Conservation (phyloP, 2,329 filamentous ascomycete genomes). For the Epichloe aotearoae region DNA sequence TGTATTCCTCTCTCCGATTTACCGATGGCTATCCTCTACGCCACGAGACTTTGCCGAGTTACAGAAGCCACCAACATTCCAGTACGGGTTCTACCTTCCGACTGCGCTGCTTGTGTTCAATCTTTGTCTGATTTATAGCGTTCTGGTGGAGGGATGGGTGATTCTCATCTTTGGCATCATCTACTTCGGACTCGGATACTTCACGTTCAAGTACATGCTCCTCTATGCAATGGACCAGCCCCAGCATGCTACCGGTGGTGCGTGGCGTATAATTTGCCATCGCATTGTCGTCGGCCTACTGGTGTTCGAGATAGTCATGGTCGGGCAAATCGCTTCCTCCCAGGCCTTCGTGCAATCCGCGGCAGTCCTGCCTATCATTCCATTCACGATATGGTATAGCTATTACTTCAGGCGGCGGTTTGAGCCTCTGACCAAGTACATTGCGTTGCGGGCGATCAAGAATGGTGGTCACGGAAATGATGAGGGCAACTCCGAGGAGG, state of each 20-base stretch:
- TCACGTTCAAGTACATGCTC: slow-evolving; percentile 93
- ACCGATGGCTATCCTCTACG: slow-evolving; percentile 65
- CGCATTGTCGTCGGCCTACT: slow-evolving; percentile 75
- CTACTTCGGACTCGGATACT: slow-evolving; percentile 74
- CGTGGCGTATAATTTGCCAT: slow-evolving; percentile 95
- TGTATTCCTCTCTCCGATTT: slow-evolving; percentile 71
- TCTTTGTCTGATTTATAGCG: slow-evolving; percentile 88
- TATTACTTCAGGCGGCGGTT: slow-evolving; percentile 72
- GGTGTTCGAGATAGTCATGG: slow-evolving; percentile 84
- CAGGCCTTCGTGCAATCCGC: slow-evolving; percentile 60
- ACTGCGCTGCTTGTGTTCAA: slow-evolving; percentile 89
- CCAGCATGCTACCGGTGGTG: slow-evolving; percentile 81
- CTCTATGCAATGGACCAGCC: slow-evolving; percentile 97
- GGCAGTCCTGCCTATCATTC: slow-evolving; percentile 62
- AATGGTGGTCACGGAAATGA: slow-evolving; percentile 34
- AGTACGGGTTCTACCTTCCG: slow-evolving; percentile 91
- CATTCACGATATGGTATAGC: slow-evolving; percentile 77
- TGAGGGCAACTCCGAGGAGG: slow-evolving; percentile 22
- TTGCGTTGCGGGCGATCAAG: slow-evolving; percentile 76
- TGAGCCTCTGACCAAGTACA: slow-evolving; percentile 81
- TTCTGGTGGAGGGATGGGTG: slow-evolving; percentile 65
- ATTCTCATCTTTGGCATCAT: slow-evolving; percentile 71
- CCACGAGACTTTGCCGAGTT: slow-evolving; percentile 81
- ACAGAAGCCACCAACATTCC: slow-evolving; percentile 71
- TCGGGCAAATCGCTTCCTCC: slow-evolving; percentile 67